Base-by-base conservation (phyloP, 148 eudicot species). In the Pouteria glomerata region DNA sequence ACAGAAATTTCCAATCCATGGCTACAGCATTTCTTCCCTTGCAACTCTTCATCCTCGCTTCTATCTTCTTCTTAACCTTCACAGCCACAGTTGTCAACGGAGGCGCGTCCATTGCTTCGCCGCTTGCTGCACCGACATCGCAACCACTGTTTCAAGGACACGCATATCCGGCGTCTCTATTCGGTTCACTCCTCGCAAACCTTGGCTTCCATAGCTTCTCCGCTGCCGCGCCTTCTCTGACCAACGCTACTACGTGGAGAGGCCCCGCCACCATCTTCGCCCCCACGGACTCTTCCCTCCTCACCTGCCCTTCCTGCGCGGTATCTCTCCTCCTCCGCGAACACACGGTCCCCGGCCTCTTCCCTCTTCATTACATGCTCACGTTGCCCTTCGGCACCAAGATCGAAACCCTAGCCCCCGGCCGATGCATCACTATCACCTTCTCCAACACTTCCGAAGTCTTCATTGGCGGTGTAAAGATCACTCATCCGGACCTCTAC, bases 241-340 rank as follows among this genome's bases (percentile, higher is more conserved):
- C 76, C 63, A 69, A 85, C 64, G 76, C 84, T 79, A 74, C 81
- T 72, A 73, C 85, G 12, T 71, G 74, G 74, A 48, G 52, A 11
- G 74, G 74, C 3, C 90, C 97, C 1, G n/a, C 77, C 72, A 92
- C 97, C 19, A 75, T 92, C 62, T 92, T 92, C 66, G 89, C 97
- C 8, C 86, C 95, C 7, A 64, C 84, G 4, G 97, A 92, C 68
- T 51, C 85, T 44, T 82, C 97, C 0, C 78, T 89, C 69, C 78
- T 83, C 31, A 79, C 92, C 1, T 91, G 97, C 39, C 85, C 87
- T 16, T 66, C 91, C 1, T 91, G 97, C 76, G 84, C 89, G 4
- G 74, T 84, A 66, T 37, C 94, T 14, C 73, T 78, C 35, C 86
- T 91, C 57, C 84, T 91, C 33, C 90, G 84, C 24, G 94, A 91